phyloP scores from a whole-genome alignment of 2,329 filamentous ascomycete species.

The Mollisiaceae sp. region DNA sequence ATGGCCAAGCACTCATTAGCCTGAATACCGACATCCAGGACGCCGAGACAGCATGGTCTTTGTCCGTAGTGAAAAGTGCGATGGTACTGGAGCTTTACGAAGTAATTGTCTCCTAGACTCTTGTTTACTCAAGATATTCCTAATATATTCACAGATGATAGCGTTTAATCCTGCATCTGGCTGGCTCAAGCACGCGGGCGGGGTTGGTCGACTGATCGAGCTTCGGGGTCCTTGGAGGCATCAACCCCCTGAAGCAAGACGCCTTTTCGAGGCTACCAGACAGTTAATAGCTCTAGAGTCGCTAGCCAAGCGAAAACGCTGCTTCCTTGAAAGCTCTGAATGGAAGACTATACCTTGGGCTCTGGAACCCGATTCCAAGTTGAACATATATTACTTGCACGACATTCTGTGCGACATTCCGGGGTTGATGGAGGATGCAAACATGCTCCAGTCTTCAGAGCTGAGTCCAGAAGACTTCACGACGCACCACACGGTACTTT shows the following conservation, averaged over 20 bases:
- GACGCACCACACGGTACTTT: background rate
- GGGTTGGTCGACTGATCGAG: slow-evolving; percentile 18
- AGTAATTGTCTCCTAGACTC: background rate
- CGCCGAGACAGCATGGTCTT: slow-evolving; percentile 7
- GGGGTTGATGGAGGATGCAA: slow-evolving; percentile 21
- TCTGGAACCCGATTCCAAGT: slow-evolving; percentile 10
- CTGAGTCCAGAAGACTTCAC: background rate
- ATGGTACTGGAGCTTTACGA: slow-evolving; percentile 17
- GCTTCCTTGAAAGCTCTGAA: slow-evolving; percentile 17
- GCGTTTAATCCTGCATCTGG: slow-evolving; percentile 8
- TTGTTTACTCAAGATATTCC: background rate
- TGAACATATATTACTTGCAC: background rate
- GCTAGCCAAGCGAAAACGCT: slow-evolving; percentile 16
- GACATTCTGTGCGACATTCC: slow-evolving; percentile 24
- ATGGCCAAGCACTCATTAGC: slow-evolving; percentile 15
- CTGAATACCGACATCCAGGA: slow-evolving; percentile 18
- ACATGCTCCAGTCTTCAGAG: background rate
- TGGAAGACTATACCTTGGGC: slow-evolving; percentile 26
- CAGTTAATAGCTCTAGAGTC: slow-evolving; percentile 1
- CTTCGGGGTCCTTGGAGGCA: slow-evolving; percentile 20
- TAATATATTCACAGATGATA: slow-evolving; percentile 10
- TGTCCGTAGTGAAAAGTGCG: slow-evolving; percentile 11
- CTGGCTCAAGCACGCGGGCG: slow-evolving; percentile 22
- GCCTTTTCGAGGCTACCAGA: slow-evolving; percentile 16
- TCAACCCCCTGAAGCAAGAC: slow-evolving; percentile 8